Conservation (phyloP, 2,329 filamentous ascomycete genomes). For the Teratosphaeria destructans region DNA sequence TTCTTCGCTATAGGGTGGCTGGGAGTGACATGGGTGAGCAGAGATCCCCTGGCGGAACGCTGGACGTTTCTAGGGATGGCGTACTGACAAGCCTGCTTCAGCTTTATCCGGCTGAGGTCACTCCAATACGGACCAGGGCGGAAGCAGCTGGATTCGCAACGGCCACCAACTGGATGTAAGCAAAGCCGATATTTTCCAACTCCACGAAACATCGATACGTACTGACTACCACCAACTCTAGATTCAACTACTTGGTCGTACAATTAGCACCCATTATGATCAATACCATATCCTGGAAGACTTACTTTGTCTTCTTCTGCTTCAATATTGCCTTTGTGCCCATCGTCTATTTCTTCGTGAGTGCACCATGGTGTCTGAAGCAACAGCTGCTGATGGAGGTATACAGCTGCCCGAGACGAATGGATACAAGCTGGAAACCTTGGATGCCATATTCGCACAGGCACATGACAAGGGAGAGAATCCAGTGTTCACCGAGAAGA, state of each 20-base stretch:
- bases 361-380: background rate
- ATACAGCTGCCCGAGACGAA: constrained; percentile 47
- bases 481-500: constrained; percentile 11
- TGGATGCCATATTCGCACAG: constrained; percentile 37
- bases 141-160: background rate
- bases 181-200: background rate
- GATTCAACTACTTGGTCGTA: constrained; percentile 36
- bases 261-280: constrained; percentile 56
- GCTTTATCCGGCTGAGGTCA: background rate
- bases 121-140: background rate
- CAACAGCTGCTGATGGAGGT: background rate
- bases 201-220: background rate
- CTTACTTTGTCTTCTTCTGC: constrained; percentile 38
- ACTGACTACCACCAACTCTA: background rate
- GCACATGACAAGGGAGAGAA: constrained; percentile 11
- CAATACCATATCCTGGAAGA: constrained; percentile 43
- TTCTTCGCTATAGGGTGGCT: constrained; percentile 12
- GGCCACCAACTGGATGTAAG: background rate
- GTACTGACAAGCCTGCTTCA: background rate
- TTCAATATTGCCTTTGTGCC: constrained; percentile 6
- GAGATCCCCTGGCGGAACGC: background rate
- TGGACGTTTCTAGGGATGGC: background rate
- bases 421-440: constrained; percentile 49
- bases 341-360: constrained; percentile 40
- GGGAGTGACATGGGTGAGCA: constrained; percentile 2